Evolutionary conservation across 1,284 basidiomycete species (phyloP), one percentile per base, ranked within the genome.

Genomic region (Jaminaea rosea): DNA sequence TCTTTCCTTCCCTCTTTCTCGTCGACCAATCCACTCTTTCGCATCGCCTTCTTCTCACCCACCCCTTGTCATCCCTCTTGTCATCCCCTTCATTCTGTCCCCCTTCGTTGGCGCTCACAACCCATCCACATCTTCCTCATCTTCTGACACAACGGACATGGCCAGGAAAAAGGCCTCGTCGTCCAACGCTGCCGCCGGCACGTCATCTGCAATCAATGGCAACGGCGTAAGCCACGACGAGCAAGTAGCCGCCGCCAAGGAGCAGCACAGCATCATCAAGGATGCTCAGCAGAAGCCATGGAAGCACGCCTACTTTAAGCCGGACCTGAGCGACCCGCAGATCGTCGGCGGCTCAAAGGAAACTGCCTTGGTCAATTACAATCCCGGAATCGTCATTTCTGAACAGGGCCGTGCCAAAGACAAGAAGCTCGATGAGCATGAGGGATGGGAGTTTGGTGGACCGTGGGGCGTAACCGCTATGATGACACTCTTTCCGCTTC

Each of bases 401-500:
- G 70, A 73, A 42, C 60, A 66, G 41, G 71, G 71, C 23, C 55
- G 58, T 15, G 63, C 60, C 52, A 62, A 50, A 41, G 71, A 73
- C 62, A 68, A 68, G 60, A 58, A 61, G 50, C 63, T 73, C 52
- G 71, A 73, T 52, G 50, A 58, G 50, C 71, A 73, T 55, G 49
- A 60, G 27, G 66, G 66, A 34, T 94, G 87, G 77, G 92, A 98
- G 76, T 98, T 98, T 69, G 94, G 93, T 62, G 93, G 93, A 7
- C 92, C 93, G 39, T 79, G 80, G 76, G 93, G 94, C 44, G 89
- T 92, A 37, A 77, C 84, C 9, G 86, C 86, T 26, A 97, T 99
- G 79, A 98, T 99, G 87, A 80, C 85, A 26, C 84, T 87, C 48
- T 99, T 98, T 76, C 93, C 93, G 0, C 75, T 84, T 32, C 80